Base-by-base conservation (phyloP, 768 basidiomycete genomes). In the Phylloporus rhodoxanthus region DNA sequence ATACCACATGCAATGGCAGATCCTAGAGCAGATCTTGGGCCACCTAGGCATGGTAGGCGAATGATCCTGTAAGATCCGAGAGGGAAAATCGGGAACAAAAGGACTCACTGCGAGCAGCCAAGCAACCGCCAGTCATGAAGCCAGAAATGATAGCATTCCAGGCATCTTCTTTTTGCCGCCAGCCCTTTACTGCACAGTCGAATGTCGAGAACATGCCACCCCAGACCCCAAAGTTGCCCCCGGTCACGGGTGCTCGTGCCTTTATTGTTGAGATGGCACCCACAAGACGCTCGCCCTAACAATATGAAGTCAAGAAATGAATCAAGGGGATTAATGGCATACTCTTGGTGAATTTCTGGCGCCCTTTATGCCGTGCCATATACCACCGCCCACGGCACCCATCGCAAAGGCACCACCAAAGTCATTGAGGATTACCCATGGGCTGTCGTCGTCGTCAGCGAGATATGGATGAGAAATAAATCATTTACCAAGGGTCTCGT, bases 101-200 rank as follows among this genome's bases (percentile, higher is more conserved):
- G 19, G 26, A 84, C 90, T 71, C 68, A 96, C 95, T 91, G 73
- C 95, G 80, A 54, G 88, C 80, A 50, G 95, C 96, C 47, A 97
- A 71, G 68, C 90, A 94, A 48, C 96, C 96, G 70, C 96, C 96
- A 9, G 96, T 98, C 84, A 96, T 80, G 73, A 99, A 99, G 39
- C 96, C 96, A 21, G 93, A 92, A 45, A 96, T 86, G 61, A 99
- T 98, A 36, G 93, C 93, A 65, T 99, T 99, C 93, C 93, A 99
- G 45, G 95, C 89, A 68, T 96, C 94, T 70, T 96, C 93, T 67
- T 97, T 96, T 74, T 96, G 92, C 67, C 93, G 78, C 75, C 82
- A 91, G 13, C 92, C 91, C 71, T 99, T 98, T 59, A 99, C 87
- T 1, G 93, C 93, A 68, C 96, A 99, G 69, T 98, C 96, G 59